Conservation (phyloP, 2,329 filamentous ascomycete genomes). For the Furcasterigmium sp. region DNA sequence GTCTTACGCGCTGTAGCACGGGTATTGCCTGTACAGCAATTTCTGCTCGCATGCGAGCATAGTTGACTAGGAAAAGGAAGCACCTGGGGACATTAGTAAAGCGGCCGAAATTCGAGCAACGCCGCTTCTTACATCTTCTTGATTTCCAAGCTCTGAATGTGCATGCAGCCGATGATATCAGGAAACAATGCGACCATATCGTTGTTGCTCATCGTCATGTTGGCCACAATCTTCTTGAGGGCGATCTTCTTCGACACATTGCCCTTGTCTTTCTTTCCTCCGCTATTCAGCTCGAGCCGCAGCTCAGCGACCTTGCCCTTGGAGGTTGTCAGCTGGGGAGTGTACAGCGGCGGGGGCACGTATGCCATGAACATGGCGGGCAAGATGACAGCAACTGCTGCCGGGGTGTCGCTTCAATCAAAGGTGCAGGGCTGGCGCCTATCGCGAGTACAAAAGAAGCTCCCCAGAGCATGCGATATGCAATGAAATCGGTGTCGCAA, state of each 20-base stretch:
- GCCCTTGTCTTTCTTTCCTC: conserved; percentile 98
- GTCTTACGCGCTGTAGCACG: conserved; percentile 69
- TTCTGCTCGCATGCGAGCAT: conserved; percentile 89
- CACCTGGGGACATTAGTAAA: conserved; percentile 60
- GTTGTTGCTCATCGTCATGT: conserved; percentile 99
- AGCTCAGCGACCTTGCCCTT: conserved; percentile 99
- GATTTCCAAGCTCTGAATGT: conserved; percentile 89
- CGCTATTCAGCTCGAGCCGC: conserved; percentile 86
- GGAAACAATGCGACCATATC: conserved; percentile 98
- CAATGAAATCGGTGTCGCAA: not conserved
- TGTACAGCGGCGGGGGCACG: conserved; percentile 37
- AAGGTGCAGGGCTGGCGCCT: too few relatives aligned
- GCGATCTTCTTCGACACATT: conserved; percentile 93
- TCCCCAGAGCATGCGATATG: not conserved
- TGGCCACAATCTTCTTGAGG: conserved; percentile 98
- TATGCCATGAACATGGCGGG: conserved; percentile 50
- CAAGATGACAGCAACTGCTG: conserved; percentile 1
- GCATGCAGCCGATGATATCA: conserved; percentile 93
- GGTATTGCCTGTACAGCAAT: conserved; percentile 90
- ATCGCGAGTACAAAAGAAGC: too few relatives aligned
- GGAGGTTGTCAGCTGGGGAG: conserved; percentile 47
- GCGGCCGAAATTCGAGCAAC: not conserved
- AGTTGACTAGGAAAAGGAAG: conserved; percentile 96
- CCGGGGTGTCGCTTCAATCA: not conserved
- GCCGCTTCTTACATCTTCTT: conserved; percentile 83